These are phyloP conservation scores for Paecilomyces sp. DNA, from an alignment of 2,329 filamentous ascomycete genomes.

Conservation along the genomic window DNA sequence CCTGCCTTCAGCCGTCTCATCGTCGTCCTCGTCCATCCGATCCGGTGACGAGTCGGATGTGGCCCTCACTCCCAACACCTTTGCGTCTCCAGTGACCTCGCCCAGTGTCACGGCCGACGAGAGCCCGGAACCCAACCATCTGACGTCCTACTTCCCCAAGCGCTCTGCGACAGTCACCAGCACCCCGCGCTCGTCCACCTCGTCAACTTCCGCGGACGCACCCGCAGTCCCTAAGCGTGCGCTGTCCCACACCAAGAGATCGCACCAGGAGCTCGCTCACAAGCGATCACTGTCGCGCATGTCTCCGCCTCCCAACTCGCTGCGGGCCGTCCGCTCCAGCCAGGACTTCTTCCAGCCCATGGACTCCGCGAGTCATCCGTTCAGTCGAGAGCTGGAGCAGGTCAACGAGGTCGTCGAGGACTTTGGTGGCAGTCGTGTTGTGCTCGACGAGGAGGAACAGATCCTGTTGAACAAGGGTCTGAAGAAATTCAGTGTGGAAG, in stretches of 20 bases:
- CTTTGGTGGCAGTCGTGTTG: slow-evolving; percentile 57
- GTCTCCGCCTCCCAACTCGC: slow-evolving; percentile 32
- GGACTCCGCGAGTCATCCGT: slow-evolving; percentile 56
- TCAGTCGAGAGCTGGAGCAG: slow-evolving; percentile 82
- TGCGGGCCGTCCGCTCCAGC: slow-evolving; percentile 24
- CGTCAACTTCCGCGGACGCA: slow-evolving; percentile 42
- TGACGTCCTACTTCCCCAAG: slow-evolving; percentile 59
- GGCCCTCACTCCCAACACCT: slow-evolving; percentile 39
- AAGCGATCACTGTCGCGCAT: slow-evolving; percentile 56
- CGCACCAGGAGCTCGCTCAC: slow-evolving; percentile 67
- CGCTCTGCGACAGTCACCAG: slow-evolving; percentile 59
- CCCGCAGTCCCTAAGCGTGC: slow-evolving; percentile 71
- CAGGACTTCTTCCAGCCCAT: slow-evolving; percentile 30
- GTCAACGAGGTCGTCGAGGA: slow-evolving; percentile 92
- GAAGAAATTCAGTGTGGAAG: slow-evolving; percentile 65
- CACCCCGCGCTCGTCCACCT: slow-evolving; percentile 42
- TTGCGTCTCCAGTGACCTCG: slow-evolving; percentile 42
- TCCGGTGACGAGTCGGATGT: slow-evolving; percentile 67
- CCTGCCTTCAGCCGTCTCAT: slow-evolving; percentile 44
- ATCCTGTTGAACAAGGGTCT: slow-evolving; percentile 65
- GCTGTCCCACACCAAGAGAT: slow-evolving; percentile 82
- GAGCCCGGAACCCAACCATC: slow-evolving; percentile 47
- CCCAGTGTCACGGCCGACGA: slow-evolving; percentile 39
- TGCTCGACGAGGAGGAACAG: slow-evolving; percentile 66
- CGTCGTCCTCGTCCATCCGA: slow-evolving; percentile 43